Percentiles rank a stretch among this genome's conserved stretches.
Conservation (phyloP, 139 green algal species). For the Haematococcus lacustris region DNA sequence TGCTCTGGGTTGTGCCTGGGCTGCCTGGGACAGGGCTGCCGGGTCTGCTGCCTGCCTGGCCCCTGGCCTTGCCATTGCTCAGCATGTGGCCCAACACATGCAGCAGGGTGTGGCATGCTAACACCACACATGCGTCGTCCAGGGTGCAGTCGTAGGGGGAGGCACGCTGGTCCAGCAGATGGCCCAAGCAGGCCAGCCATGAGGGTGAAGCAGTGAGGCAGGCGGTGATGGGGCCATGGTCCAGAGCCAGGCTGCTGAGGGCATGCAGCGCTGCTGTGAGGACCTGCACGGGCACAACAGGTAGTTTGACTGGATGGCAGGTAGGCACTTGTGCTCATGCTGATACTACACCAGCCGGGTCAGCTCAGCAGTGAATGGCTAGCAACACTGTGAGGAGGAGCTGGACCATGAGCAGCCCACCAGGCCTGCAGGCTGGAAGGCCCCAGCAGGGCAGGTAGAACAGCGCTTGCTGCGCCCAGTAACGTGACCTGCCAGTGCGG, state of each 20-base stretch:
- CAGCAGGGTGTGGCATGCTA: not conserved
- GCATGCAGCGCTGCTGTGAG: not conserved
- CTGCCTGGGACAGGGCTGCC: not conserved
- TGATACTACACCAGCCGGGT: too few species aligned
- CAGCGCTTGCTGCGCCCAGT: too few species aligned
- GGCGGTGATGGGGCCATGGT: not conserved
- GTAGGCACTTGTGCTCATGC: too few species aligned
- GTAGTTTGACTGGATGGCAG: too few species aligned
- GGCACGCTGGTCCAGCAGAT: not conserved
- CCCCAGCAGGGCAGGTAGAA: too few species aligned
- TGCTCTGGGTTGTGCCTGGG: not conserved
- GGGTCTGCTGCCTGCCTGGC: not conserved
- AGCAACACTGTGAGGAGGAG: too few species aligned
- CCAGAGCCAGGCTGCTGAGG: not conserved
- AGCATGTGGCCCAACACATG: slow-evolving; percentile 10
- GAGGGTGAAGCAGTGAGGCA: not conserved
- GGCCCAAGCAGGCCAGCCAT: not conserved
- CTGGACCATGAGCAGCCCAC: too few species aligned
- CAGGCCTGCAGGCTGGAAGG: too few species aligned
- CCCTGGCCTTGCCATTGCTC: not conserved
- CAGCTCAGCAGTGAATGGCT: too few species aligned
- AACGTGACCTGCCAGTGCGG: too few species aligned
- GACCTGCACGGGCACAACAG: not conserved
- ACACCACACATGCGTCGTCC: not conserved
- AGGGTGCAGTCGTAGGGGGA: not conserved